Conservation (phyloP, 352 stramenopile genomes). For the Globisporangium iwayamae region DNA sequence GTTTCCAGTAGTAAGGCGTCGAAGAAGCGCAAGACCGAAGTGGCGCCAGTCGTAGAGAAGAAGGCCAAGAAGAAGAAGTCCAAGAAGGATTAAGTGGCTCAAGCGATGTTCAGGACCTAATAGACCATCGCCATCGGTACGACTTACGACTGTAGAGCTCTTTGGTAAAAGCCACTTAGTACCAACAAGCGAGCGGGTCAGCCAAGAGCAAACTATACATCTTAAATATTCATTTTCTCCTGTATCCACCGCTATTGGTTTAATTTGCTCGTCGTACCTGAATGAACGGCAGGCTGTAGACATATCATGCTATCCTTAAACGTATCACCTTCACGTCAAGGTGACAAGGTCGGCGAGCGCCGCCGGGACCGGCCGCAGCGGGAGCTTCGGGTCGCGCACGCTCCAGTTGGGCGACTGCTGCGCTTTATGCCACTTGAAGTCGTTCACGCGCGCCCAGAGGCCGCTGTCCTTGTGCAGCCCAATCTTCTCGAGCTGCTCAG, state of each 20-base stretch:
- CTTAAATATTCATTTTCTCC: conserved; percentile 10
- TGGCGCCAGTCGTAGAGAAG: conserved; percentile 16
- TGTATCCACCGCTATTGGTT: background rate
- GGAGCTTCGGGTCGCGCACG: conserved; percentile 48
- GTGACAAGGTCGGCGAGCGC: conserved; percentile 28
- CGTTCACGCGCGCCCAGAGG: conserved; percentile 87
- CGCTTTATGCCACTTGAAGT: conserved; percentile 90
- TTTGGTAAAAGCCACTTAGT: background rate
- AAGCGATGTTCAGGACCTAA: background rate
- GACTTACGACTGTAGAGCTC: background rate
- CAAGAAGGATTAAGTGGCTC: conserved; percentile 22
- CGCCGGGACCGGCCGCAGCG: conserved; percentile 32
- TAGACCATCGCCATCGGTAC: background rate
- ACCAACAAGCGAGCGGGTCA: background rate
- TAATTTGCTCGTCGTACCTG: too few species aligned
- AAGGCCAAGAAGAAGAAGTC: conserved; percentile 25
- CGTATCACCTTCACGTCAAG: background rate
- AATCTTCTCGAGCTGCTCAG: conserved; percentile 54
- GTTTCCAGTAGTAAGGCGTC: background rate
- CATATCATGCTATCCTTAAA: too few species aligned
- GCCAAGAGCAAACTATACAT: conserved; percentile 6
- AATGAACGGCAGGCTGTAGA: too few species aligned
- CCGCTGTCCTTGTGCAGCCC: conserved; percentile 51
- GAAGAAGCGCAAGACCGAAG: conserved; percentile 19
- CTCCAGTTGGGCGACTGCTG: conserved; percentile 88